phyloP scores from a whole-genome alignment of 331 rosid genomes.

The Quercus phellos region DNA sequence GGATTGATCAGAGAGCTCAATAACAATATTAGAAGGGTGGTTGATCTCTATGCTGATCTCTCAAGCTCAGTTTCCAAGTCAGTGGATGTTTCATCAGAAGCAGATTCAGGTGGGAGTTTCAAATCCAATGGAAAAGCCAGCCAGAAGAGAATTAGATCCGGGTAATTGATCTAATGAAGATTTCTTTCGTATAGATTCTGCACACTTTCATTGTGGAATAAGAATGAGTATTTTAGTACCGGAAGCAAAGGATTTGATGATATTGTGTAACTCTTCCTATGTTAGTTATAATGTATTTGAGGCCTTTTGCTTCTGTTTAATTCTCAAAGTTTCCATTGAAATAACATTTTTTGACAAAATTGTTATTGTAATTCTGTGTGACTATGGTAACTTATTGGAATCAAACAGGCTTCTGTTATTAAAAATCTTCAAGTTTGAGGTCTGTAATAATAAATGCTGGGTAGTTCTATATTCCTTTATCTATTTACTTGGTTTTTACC shows the following conservation, averaged over 20 bases:
- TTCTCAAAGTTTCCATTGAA: not conserved
- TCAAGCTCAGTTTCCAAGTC: slow-evolving; percentile 66
- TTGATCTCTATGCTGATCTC: slow-evolving; percentile 82
- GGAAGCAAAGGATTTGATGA: slow-evolving; percentile 15
- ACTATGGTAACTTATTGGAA: slow-evolving; percentile 10
- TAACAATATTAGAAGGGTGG: slow-evolving; percentile 84
- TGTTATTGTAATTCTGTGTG: slow-evolving; percentile 25
- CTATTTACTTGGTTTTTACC: not conserved
- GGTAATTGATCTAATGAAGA: slow-evolving; percentile 33
- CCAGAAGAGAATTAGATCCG: slow-evolving; percentile 74
- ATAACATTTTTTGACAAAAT: not conserved
- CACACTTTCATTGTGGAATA: slow-evolving; percentile 19
- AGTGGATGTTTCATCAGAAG: slow-evolving; percentile 72
- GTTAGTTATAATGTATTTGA: slow-evolving; percentile 11
- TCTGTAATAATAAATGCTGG: not conserved
- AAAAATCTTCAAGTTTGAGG: slow-evolving; percentile 20
- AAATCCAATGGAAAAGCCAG: slow-evolving; percentile 70
- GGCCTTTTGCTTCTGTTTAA: slow-evolving; percentile 7
- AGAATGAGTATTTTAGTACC: slow-evolving; percentile 28
- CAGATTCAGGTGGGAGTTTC: slow-evolving; percentile 68
- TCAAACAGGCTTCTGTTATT: slow-evolving; percentile 20
- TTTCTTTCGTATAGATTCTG: slow-evolving; percentile 21
- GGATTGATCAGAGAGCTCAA: slow-evolving; percentile 81
- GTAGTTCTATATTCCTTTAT: slow-evolving; percentile 9
- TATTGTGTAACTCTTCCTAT: slow-evolving; percentile 20